Evolutionary conservation across 2,329 filamentous ascomycete genomes (phyloP), one percentile per base, ranked within the genome.

Genomic region (Monosporascus sp.): DNA sequence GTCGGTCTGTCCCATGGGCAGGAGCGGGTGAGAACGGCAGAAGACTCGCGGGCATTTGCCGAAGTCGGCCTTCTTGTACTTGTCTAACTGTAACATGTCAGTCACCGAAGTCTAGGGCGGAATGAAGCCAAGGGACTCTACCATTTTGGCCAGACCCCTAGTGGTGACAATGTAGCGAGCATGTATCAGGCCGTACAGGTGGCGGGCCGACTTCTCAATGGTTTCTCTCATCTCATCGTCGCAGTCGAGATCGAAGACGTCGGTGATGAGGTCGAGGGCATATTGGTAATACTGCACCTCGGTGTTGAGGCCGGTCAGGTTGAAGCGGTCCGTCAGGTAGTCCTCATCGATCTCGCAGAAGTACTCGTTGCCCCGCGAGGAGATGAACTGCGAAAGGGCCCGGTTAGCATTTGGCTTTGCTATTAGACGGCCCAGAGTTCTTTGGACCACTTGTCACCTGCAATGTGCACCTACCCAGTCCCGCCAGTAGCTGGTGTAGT

Each of bases 291-390:
- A 97, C 67, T 96, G 90, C 15, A 99, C 94, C 70, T 99, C 94
- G 37, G 90, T 93, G 74, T 97, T 97, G 49, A 99, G 82, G 38
- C 94, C 94, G 0, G 94, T 99, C 57, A 99, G 79, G 74, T 99
- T 99, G 82, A 99, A 99, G 49, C 94, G 87, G 72, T 99, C 94
- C 50, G 92, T 97, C 47, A 99, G 81, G 73, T 99, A 99, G 66
- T 99, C 94, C 72, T 99, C 94, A 73, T 99, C 94, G 66, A 99
- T 97, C 70, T 99, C 94, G 82, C 94, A 99, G 67, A 97, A 99
- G 75, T 99, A 99, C 71, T 99, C 94, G 74, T 99, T 97, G 60
- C 94, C 94, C 52, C 94, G 85, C 6, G 92, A 96, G 5, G 93
- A 97, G 65, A 97, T 97, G 72, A 99, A 99, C 94, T 99, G 68